phyloP scores from a whole-genome alignment of 768 basidiomycete species.

The Psilocybe azurescens region DNA sequence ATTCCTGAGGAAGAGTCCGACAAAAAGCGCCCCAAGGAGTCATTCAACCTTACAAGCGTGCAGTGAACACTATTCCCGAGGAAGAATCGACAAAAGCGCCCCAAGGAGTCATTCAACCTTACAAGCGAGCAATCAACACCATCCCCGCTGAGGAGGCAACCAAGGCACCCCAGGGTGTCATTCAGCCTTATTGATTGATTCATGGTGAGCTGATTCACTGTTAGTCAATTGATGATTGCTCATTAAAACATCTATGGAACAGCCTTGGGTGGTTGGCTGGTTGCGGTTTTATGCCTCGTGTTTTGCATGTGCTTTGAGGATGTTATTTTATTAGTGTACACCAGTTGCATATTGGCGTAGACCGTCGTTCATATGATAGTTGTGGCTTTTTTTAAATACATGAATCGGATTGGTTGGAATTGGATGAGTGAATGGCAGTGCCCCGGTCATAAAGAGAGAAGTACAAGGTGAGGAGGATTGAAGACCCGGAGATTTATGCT shows the following conservation, averaged over 20 bases:
- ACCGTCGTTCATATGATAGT: slow-evolving; percentile 23
- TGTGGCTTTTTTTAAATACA: slow-evolving; percentile 21
- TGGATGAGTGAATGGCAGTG: no score
- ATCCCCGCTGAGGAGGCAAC: no score
- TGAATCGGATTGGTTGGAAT: slow-evolving; percentile 20
- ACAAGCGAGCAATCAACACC: no score
- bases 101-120: no score
- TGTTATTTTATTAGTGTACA: slow-evolving; percentile 15
- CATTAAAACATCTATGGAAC: slow-evolving; percentile 1
- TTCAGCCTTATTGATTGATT: slow-evolving; percentile 13
- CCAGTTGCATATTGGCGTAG: slow-evolving; percentile 18
- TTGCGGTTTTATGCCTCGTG: slow-evolving; percentile 11
- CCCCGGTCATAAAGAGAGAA: slow-evolving; percentile 5
- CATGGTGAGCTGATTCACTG: no score
- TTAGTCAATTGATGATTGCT: not conserved
- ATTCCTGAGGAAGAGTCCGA: no score
- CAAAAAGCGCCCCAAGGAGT: no score
- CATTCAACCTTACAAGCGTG: no score
- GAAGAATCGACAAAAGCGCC: no score
- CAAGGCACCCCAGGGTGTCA: no score
- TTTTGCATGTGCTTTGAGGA: slow-evolving; percentile 11
- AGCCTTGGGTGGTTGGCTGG: slow-evolving; percentile 3
- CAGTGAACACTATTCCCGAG: no score
- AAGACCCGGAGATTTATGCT: not conserved
- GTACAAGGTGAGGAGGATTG: no score